These are phyloP conservation scores for Ceratocystis colombiana DNA, from an alignment of 2,329 filamentous ascomycete species.

Conservation along the genomic window DNA sequence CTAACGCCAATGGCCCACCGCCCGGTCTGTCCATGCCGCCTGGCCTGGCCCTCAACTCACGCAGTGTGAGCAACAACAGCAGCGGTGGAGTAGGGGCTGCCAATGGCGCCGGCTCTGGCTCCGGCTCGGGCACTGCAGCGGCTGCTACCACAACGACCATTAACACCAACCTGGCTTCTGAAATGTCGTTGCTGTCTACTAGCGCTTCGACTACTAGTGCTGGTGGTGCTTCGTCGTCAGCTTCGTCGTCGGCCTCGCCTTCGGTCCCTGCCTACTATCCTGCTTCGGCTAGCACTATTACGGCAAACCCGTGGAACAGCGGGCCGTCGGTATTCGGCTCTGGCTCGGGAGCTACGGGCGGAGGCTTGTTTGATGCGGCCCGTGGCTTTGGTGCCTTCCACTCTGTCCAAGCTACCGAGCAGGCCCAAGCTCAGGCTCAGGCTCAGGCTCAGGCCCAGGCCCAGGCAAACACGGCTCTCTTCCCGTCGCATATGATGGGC, in stretches of 20 bases:
- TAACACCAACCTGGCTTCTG: conserved; percentile 26
- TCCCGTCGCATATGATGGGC: conserved; percentile 34
- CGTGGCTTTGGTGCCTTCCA: conserved; percentile 11
- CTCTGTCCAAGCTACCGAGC: neutral
- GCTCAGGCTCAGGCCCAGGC: neutral
- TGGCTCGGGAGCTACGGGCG: neutral
- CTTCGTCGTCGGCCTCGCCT: conserved; percentile 15
- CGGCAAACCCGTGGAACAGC: conserved; percentile 23
- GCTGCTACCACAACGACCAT: conserved; percentile 26
- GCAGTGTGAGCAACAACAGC: conserved; percentile 6
- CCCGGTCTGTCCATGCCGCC: conserved; percentile 71
- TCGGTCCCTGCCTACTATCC: conserved; percentile 22
- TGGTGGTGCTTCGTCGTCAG: conserved; percentile 2
- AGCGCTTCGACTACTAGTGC: conserved; percentile 22
- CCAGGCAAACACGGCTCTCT: neutral
- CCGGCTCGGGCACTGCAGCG: conserved; percentile 1
- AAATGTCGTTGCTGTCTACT: conserved; percentile 27
- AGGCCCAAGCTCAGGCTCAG: neutral
- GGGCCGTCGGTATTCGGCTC: conserved; percentile 8
- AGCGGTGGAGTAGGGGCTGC: neutral
- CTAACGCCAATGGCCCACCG: conserved; percentile 63
- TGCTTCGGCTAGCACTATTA: conserved; percentile 18
- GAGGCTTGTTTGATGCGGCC: conserved; percentile 4
- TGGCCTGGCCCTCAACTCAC: conserved; percentile 42
- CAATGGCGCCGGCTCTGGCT: neutral